Percentiles rank a stretch among this genome's conserved stretches.
phyloP scores from a whole-genome alignment of 345 rosid genomes.

The Linum tenue region DNA sequence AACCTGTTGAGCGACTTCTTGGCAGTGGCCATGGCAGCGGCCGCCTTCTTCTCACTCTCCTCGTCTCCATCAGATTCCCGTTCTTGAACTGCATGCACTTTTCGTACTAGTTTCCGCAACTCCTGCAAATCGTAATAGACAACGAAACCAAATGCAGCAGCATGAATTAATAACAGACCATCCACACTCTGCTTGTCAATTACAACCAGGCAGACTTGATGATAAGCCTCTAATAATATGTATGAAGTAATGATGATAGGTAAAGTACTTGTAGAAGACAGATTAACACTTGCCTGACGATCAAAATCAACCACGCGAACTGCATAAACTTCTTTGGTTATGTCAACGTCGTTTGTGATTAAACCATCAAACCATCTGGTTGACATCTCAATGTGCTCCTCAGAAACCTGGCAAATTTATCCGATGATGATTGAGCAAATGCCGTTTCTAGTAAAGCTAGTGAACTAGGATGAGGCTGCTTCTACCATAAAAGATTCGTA shows the following conservation, averaged over 20 bases:
- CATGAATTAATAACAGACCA: background rate
- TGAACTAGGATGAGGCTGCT: background rate
- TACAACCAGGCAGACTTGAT: background rate
- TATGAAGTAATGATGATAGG: background rate
- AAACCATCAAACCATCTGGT: slow-evolving; percentile 78
- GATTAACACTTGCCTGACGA: slow-evolving; percentile 54
- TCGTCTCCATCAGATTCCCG: slow-evolving; percentile 13
- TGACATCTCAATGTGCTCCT: slow-evolving; percentile 32
- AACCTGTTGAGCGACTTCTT: slow-evolving; percentile 49
- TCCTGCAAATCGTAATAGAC: slow-evolving; percentile 31
- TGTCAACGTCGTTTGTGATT: slow-evolving; percentile 36
- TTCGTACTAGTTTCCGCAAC: slow-evolving; percentile 64
- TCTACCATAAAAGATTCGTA: background rate
- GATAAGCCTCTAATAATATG: background rate
- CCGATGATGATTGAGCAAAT: too few species aligned
- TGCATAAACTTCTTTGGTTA: slow-evolving; percentile 72
- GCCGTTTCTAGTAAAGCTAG: too few species aligned
- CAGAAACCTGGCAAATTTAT: slow-evolving; percentile 24
- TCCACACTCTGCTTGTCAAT: background rate
- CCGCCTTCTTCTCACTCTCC: slow-evolving; percentile 32
- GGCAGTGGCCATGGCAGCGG: slow-evolving; percentile 28
- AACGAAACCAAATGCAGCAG: slow-evolving; percentile 3
- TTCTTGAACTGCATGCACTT: slow-evolving; percentile 45
- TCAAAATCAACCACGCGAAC: slow-evolving; percentile 55
- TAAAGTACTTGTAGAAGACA: background rate